Base-by-base conservation (phyloP, 352 stramenopile species). In the Phytopythium helicoides region DNA sequence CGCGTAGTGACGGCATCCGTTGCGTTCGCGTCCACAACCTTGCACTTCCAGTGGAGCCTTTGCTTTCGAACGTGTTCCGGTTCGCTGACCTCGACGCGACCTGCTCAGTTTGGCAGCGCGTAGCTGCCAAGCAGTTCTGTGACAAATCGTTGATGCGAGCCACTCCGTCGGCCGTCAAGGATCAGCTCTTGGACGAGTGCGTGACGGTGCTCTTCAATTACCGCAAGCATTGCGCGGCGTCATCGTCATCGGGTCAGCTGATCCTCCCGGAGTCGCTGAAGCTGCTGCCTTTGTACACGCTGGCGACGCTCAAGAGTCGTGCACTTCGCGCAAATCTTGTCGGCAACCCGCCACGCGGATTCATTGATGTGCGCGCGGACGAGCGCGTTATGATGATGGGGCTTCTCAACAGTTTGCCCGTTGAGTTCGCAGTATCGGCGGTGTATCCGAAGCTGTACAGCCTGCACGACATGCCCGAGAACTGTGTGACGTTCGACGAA, bases 1-100 rank as follows among this genome's bases (percentile, higher is more conserved):
- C 88, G 15, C 70, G 81, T 12, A 85, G 76, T 52, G 78, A 92
- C 50, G 87, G 87, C 28, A 70, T 93, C 34, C 86, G 89, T 47
- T 90, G 86, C 51, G 88, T 97, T 31, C 89, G 91, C 41, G 91
- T 97, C 50, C 91, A 97, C 71, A 97, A 95, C 53, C 51, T 97
- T 28, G 85, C 85, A 16, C 42, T 97, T 25, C 76, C 75, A 16
- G 82, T 91, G 26, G 81, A 92, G 21, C 66, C 71, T 6, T 60
- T 94, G 47, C 58, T 95, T 16, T 85, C 82, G 35, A 94, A 96
- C 58, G 76, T 96, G 19, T 97, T 96, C 67, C 85, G 83, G 28
- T 89, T 90, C 35, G 87, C 86, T 1, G 88, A 97, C 49, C 59
- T 96, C 42, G 89, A 97, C 38, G 86, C 87, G 14, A 92, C 86